Evolutionary conservation across 2,329 filamentous ascomycete genomes (phyloP), one percentile per base, ranked within the genome.

Genomic region (Pseudogymnoascus sp.): DNA sequence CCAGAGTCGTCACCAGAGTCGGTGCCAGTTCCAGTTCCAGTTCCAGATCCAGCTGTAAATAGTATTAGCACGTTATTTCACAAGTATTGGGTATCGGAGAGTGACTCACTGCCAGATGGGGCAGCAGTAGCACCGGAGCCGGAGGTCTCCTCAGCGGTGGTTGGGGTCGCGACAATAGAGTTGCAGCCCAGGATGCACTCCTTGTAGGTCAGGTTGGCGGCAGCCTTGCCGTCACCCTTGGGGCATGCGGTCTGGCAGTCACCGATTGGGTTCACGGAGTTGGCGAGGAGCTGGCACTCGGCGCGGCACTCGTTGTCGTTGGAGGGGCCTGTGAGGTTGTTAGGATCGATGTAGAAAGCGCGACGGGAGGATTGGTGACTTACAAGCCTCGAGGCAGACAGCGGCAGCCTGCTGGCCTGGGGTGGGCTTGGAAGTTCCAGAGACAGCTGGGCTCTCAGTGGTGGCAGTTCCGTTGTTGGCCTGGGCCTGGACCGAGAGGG

Each of bases 201-300:
- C 45, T 19, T 11, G 45, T 52, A 52, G 45, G 12, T 7, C 45
- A 16, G 26, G 45, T 52, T 33, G 45, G 8, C 45, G 45, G 45
- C 26, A 4, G 45, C 45, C 7, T 11, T 3, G n/a, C 45, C 45
- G 23, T 52, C 26, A 19, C 45, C 45, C 45, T 52, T 33, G 45
- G 45, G 23, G 45, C 26, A 33, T n/a, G 45, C 45, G 14, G 41
- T 21, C 19, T 29, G 23, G 60, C 60, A 61, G 21, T 43, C 35
- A 6, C 14, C 21, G 16, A 61, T 61, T n/a, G 60, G 60, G 39
- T 61, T 61, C 33, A 49, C 39, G 38, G 33, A 39, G 29, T 31
- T 31, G 43, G 35, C 60, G 33, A 43, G 35, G 14, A 31, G 26
- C 29, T 45, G 37, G 38, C 60, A 61, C 6, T 55, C 29, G 60